Percentiles rank a stretch among this genome's conserved stretches.
phyloP scores from a whole-genome alignment of 169 alveolate genomes.

The Cryptosporidium bovis region DNA sequence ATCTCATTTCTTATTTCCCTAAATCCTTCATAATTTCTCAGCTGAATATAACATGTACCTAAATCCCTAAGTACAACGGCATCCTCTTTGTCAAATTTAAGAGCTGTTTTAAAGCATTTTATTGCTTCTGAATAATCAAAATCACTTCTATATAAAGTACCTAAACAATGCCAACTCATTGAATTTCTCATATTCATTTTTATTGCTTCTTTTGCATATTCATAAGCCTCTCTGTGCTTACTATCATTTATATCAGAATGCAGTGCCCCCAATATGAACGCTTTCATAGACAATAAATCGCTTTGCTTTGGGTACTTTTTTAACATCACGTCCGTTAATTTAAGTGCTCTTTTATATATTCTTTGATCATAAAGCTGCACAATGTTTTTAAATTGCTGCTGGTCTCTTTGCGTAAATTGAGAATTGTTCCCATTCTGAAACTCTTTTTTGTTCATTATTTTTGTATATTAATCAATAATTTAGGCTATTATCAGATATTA shows the following conservation, averaged over 20 bases:
- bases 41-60: constrained; percentile 84
- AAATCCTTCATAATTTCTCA: constrained; percentile 86
- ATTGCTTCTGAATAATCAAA: constrained; percentile 89
- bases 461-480: no score
- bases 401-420: constrained; percentile 12
- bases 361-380: constrained; percentile 76
- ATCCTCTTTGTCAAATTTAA: constrained; percentile 84
- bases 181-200: constrained; percentile 71
- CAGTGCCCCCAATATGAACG: constrained; percentile 70
- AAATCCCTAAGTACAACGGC: constrained; percentile 85
- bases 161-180: constrained; percentile 80
- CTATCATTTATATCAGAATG: constrained; percentile 65
- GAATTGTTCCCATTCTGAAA: no score
- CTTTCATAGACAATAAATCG: constrained; percentile 78
- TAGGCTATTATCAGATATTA: no score
- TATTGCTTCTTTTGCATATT: constrained; percentile 75
- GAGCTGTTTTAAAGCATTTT: constrained; percentile 85
- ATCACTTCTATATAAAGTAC: constrained; percentile 76
- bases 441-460: no score
- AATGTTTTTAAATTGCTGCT: constrained; percentile 55
- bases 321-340: constrained; percentile 76
- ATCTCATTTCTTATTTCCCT: constrained; percentile 84
- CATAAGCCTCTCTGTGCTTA: constrained; percentile 77
- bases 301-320: constrained; percentile 78
- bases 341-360: constrained; percentile 76